Evolutionary conservation across 345 rosid genomes (phyloP).

Genomic region (Populus pruinosa): DNA sequence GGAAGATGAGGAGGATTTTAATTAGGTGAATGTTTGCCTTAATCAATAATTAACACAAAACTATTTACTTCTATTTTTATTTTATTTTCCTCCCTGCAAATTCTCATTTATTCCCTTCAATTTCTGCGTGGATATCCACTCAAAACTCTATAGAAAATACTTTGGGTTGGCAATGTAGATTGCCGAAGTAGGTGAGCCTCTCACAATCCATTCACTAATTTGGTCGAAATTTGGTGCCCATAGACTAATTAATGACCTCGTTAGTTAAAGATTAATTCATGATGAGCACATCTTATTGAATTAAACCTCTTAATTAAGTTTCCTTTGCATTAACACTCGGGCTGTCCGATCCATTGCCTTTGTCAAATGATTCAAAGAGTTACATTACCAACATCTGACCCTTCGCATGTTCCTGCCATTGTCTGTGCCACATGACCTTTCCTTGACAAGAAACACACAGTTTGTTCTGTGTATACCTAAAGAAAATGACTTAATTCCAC

Average conservation of each 20-base stretch:
- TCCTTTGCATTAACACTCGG: neutral
- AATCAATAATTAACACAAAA: neutral
- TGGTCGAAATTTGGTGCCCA: neutral
- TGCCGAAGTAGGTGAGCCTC: neutral
- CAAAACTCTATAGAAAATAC: neutral
- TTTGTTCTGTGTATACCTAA: conserved; percentile 1
- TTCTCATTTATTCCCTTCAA: no score
- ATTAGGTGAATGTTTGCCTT: conserved; percentile 1
- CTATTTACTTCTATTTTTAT: neutral
- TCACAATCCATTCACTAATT: neutral
- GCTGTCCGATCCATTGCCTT: neutral
- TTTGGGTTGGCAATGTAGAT: neutral
- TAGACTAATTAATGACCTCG: neutral
- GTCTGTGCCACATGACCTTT: conserved; percentile 30
- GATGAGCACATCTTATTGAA: neutral
- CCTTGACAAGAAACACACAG: conserved; percentile 19
- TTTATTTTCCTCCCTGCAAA: no score
- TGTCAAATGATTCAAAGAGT: neutral
- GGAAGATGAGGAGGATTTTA: conserved; percentile 3
- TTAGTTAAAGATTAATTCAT: no score
- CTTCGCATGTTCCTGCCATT: conserved; percentile 34
- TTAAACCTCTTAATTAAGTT: neutral
- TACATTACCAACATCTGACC: conserved; percentile 4
- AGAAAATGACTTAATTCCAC: conserved; percentile 5
- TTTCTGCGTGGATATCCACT: neutral